phyloP scores from a whole-genome alignment of 192 early-diverging fungal genomes.

The Geranomyces michiganensis region DNA sequence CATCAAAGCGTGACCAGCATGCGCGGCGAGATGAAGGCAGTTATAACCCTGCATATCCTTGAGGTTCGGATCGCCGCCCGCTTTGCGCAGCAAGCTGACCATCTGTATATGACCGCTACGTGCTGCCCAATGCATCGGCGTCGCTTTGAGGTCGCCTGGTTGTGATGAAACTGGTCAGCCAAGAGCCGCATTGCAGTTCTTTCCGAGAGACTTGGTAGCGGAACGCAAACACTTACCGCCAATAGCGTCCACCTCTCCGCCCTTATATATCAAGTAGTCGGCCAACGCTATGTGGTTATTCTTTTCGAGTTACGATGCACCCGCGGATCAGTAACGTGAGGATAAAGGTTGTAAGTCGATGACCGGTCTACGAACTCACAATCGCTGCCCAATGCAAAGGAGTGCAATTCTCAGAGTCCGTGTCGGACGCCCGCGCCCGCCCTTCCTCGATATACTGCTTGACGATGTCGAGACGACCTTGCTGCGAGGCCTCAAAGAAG shows the following conservation, averaged over 20 bases:
- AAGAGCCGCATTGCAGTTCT: too few relatives aligned
- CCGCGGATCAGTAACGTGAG: neutral
- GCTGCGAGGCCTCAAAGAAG: conserved; percentile 74
- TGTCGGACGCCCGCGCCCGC: conserved; percentile 49
- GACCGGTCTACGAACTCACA: neutral
- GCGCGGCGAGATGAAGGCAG: conserved; percentile 84
- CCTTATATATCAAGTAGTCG: conserved; percentile 76
- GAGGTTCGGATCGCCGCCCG: conserved; percentile 74
- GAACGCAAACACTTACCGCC: conserved; percentile 50
- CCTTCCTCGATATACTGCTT: conserved; percentile 61
- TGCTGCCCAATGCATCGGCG: conserved; percentile 93
- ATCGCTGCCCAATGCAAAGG: conserved; percentile 88
- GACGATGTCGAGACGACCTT: conserved; percentile 63
- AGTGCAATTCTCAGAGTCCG: conserved; percentile 71
- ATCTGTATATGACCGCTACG: conserved; percentile 75
- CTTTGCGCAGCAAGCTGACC: conserved; percentile 71
- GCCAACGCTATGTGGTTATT: conserved; percentile 72
- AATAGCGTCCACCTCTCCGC: conserved; percentile 72
- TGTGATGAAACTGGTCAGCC: too few relatives aligned
- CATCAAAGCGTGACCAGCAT: conserved; percentile 78
- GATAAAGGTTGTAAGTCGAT: too few relatives aligned
- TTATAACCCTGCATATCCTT: conserved; percentile 89
- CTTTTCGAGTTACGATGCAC: conserved; percentile 3
- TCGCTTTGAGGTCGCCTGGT: conserved; percentile 69
- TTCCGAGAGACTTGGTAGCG: too few relatives aligned